Evolutionary conservation across 257 asterid species (phyloP), one percentile per base, ranked within the genome.

Genomic region (Handroanthus guayacan): DNA sequence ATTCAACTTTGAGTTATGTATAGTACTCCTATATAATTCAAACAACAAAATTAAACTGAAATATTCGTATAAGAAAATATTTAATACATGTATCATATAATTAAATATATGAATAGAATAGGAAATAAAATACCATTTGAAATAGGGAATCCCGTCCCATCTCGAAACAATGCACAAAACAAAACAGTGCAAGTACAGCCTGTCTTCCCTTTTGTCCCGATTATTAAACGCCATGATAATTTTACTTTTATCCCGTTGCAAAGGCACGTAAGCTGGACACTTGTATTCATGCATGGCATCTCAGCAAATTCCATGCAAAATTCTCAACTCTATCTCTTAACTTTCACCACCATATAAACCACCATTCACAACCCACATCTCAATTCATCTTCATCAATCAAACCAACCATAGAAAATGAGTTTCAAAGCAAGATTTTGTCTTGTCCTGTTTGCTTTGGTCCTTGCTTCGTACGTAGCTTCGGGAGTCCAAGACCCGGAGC

Each of bases 191-290:
- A 2, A 37, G 4, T 5, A 4, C 31, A 13, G 20, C 9, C 45
- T 14, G 31, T n/a, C 43, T n/a, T 25, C 13, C 2, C 10, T 51
- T 18, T 70, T 70, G 72, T 62, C 67, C 62, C 1, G 5, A 14
- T 12, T 9, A 12, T 25, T 25, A 5, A 69, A 83, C 84, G 84
- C 82, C 82, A 82, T 84, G 86, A 83, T 50, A n/a, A 13, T 57
- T 18, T 11, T 36, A 1, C 6, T 25, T 25, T 25, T 25, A 25
- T 25, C 31, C 4, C 14, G 3, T 45, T 1, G 9, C 52, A 2
- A 31, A 67, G 83, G 45, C 86, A 79, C 87, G 82, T 74, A 43
- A 5, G 12, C 10, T 18, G 50, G 88, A 79, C 86, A 86, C 90
- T 37, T 81, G 90, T 66, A 38, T 17, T 20, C 83, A 66, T 79